Percentiles rank a stretch among this genome's conserved stretches.
Evolutionary conservation across 192 early-diverging fungal genomes (phyloP).

Genomic region (Chytriomyces hyalinus): DNA sequence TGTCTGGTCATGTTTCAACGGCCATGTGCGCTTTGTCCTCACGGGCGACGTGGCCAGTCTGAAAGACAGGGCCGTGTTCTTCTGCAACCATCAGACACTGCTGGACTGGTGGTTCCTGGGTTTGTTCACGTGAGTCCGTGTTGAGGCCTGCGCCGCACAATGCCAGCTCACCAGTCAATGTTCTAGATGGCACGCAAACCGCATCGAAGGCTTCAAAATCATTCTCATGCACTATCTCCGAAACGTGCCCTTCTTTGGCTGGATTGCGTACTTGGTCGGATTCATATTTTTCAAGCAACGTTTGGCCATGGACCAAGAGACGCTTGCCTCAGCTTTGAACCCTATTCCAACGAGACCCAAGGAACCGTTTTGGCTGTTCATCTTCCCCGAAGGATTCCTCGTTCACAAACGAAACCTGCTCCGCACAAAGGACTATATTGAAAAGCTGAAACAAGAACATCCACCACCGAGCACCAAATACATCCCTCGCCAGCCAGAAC

Average conservation of each 20-base stretch:
- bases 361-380: conserved; percentile 14
- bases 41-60: neutral
- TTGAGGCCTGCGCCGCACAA: neutral
- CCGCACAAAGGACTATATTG: conserved; percentile 3
- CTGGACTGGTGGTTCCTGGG: conserved; percentile 29
- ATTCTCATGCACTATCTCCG: conserved; percentile 12
- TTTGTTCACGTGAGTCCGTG: conserved; percentile 8
- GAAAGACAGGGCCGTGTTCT: neutral
- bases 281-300: conserved; percentile 23
- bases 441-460: neutral
- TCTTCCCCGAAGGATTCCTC: conserved; percentile 28
- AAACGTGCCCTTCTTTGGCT: conserved; percentile 20
- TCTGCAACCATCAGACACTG: conserved; percentile 28
- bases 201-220: conserved; percentile 14
- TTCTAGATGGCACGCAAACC: conserved; percentile 2
- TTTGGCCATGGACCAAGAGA: conserved; percentile 6
- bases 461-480: conserved; percentile 2
- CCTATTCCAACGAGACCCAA: neutral
- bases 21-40: conserved; percentile 15
- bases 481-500: neutral
- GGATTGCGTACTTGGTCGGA: neutral
- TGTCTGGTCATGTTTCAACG: neutral
- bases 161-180: neutral
- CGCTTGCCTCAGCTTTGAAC: neutral
- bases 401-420: conserved; percentile 11